Conservation (phyloP, 2,329 filamentous ascomycete genomes). For the Colletotrichum sublineola region DNA sequence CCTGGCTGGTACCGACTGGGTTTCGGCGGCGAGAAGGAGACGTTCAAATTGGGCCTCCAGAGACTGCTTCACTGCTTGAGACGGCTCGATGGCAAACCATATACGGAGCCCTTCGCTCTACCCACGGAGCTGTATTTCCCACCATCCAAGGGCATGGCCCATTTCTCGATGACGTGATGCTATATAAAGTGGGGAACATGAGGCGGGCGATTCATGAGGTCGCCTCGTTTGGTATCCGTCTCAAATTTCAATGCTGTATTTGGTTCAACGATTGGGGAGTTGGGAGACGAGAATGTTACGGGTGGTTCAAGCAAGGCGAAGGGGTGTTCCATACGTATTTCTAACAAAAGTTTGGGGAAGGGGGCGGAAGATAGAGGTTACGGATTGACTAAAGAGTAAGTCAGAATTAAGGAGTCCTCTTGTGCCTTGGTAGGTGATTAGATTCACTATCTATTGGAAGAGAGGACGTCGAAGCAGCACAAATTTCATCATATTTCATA, state of each 20-base stretch:
- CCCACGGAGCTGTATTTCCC: constrained; percentile 3
- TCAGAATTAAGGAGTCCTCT: too few species aligned
- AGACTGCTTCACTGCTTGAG: constrained; percentile 17
- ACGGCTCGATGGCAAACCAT: constrained; percentile 15
- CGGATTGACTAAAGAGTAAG: too few species aligned
- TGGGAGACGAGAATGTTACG: too few species aligned
- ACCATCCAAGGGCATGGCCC: not conserved
- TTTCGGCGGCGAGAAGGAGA: constrained; percentile 29
- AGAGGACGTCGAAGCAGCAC: too few species aligned
- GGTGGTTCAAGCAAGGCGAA: too few species aligned
- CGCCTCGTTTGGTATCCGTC: not conserved
- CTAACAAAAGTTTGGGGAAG: too few species aligned
- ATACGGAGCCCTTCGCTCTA: not conserved
- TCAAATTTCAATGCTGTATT: accelerated
- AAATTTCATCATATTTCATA: too few species aligned
- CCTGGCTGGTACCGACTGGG: constrained; percentile 32
- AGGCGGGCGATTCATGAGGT: not conserved
- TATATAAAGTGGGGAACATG: not conserved
- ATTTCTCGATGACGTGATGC: not conserved
- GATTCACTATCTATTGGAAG: too few species aligned
- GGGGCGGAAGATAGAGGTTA: too few species aligned
- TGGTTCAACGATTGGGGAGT: not conserved
- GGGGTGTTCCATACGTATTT: too few species aligned
- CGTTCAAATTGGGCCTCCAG: constrained; percentile 22
- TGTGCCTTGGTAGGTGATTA: too few species aligned